phyloP scores from a whole-genome alignment of 495 filamentous ascomycete genomes.

The Lophiotrema nucula region DNA sequence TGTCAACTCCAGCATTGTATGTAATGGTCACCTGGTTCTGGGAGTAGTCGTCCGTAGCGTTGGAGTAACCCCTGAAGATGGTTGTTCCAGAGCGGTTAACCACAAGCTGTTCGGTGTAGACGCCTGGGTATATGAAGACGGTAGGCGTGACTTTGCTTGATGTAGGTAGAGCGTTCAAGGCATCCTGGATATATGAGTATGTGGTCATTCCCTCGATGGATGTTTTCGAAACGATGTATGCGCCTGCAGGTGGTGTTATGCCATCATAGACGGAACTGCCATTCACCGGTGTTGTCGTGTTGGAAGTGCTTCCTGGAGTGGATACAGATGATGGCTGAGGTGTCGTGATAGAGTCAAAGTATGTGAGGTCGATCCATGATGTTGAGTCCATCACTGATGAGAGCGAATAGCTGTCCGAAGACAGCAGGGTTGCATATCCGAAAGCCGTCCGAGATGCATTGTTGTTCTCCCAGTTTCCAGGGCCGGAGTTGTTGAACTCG shows the following conservation, averaged over 20 bases:
- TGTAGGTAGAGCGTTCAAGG: conserved; percentile 14
- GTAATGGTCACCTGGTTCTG: conserved; percentile 33
- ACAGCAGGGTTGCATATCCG: conserved; percentile 20
- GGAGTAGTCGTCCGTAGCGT: conserved; percentile 27
- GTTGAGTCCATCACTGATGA: conserved; percentile 21
- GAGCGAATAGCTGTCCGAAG: conserved; percentile 23
- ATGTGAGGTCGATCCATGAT: conserved; percentile 26
- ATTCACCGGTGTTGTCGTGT: conserved; percentile 4
- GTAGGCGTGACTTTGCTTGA: conserved; percentile 29
- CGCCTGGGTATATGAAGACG: conserved; percentile 38
- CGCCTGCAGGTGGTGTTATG: conserved; percentile 34
- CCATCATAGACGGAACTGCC: conserved; percentile 25
- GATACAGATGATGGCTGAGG: conserved; percentile 4
- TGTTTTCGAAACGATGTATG: conserved; percentile 36
- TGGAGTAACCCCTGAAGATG: conserved; percentile 39
- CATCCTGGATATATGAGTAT: conserved; percentile 29
- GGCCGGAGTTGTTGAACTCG: conserved; percentile 23
- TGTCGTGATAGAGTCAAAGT: conserved; percentile 19
- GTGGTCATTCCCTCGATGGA: conserved; percentile 35
- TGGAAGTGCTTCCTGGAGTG: not conserved
- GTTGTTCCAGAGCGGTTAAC: conserved; percentile 36
- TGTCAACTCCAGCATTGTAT: conserved; percentile 35
- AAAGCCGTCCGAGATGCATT: conserved; percentile 23
- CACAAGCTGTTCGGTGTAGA: conserved; percentile 39
- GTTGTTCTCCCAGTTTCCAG: conserved; percentile 22